phyloP scores from a whole-genome alignment of 305 asterid genomes.

The Fraxinus latifolia region DNA sequence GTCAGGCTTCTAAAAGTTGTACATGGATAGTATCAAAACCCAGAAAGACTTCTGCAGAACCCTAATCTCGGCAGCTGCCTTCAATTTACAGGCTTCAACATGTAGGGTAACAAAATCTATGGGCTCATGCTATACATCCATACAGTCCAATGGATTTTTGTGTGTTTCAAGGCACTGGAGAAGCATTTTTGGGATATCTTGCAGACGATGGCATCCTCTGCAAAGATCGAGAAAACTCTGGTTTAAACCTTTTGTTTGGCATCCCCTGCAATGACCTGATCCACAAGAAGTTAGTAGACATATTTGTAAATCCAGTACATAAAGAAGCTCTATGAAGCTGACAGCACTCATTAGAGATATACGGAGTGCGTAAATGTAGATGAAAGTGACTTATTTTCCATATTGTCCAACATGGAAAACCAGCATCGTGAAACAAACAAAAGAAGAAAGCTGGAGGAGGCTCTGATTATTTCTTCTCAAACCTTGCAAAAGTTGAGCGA shows the following conservation, averaged over 20 bases:
- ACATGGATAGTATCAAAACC: not conserved
- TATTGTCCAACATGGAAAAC: not conserved
- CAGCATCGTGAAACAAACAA: not conserved
- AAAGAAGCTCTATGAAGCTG: not conserved
- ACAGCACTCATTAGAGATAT: not conserved
- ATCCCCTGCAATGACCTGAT: slow-evolving; percentile 71
- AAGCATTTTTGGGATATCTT: slow-evolving; percentile 56
- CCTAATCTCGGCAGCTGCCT: slow-evolving; percentile 20
- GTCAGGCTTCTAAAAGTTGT: slow-evolving; percentile 13
- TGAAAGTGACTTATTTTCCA: not conserved
- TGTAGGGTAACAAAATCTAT: slow-evolving; percentile 19
- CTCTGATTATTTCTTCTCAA: not conserved
- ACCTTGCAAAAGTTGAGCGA: not conserved
- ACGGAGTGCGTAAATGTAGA: not conserved
- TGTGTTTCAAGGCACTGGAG: slow-evolving; percentile 50
- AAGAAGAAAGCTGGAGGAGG: not conserved
- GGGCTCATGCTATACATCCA: slow-evolving; percentile 34
- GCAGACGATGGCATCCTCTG: slow-evolving; percentile 60
- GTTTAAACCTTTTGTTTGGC: slow-evolving; percentile 61
- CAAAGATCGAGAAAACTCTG: slow-evolving; percentile 52
- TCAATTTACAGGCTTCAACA: slow-evolving; percentile 20
- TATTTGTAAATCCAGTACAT: not conserved
- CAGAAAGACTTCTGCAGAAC: slow-evolving; percentile 14
- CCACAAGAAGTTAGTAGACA: slow-evolving; percentile 8
- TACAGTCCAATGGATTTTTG: slow-evolving; percentile 14